Evolutionary conservation across 2,329 filamentous ascomycete species (phyloP), one percentile per base, ranked within the genome.

Genomic region (Penicillium fuscoglaucum): DNA sequence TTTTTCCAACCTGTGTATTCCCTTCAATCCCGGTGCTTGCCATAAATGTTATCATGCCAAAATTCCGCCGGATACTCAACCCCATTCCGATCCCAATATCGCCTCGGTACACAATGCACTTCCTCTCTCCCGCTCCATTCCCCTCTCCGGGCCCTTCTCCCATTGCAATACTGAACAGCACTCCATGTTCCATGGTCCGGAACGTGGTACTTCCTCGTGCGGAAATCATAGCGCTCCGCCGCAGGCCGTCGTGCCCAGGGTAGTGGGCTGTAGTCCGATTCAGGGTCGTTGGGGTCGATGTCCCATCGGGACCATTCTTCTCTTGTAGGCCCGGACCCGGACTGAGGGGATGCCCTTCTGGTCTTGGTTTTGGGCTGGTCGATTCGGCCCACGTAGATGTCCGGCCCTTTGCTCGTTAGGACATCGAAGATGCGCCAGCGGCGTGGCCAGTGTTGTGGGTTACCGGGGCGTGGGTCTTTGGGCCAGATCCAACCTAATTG

Each of bases 321-420:
- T 24, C 15, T 26, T 21, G 26, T 41, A 15, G 35, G 17, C 6
- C 40, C 28, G 1, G 44, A 21, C 26, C 10, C 9, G 24, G 19
- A 2, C 48, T 12, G 12, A 24, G 37, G 8, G 19, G n/a, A 17
- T 13, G 21, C 1, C 5, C 6, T 35, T n/a, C 29, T 21, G 37
- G 29, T 9, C 13, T 51, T 17, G n/a, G 45, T 4, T 46, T 59
- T 35, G 13, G 37, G 15, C 19, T 63, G 26, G 10, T 59, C 52
- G 44, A 73, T 65, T 15, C 51, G 61, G 8, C 69, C 72, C n/a
- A 79, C 66, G 37, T 74, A 78, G 6, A 79, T 74, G 63, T 79
- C 78, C 13, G 78, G 76, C 1, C 77, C 78, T 55, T 70, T 74
- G 37, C 72, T 72, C 8, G 61, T 72, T 17, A 78, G 43, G 52